phyloP scores from a whole-genome alignment of 1,284 basidiomycete genomes.

The Boletus albobrunnescens region DNA sequence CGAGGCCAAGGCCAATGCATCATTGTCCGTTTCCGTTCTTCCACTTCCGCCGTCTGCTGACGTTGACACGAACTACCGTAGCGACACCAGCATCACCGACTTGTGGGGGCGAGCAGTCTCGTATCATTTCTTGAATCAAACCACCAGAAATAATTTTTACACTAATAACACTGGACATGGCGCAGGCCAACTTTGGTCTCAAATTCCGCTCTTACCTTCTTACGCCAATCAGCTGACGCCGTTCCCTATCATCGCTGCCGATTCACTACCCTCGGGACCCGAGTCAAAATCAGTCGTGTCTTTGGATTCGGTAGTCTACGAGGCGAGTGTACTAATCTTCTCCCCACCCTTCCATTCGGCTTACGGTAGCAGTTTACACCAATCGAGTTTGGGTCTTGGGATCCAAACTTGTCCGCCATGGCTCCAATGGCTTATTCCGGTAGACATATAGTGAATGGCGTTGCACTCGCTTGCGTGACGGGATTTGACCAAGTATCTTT shows the following conservation, averaged over 20 bases:
- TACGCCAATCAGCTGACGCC: constrained; percentile 46
- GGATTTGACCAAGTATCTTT: constrained; percentile 67
- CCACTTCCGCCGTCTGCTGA: neutral
- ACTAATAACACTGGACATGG: constrained; percentile 57
- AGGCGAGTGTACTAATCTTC: constrained; percentile 36
- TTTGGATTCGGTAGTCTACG: constrained; percentile 54
- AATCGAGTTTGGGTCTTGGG: constrained; percentile 65
- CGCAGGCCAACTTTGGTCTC: constrained; percentile 63
- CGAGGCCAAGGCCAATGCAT: constrained; percentile 49
- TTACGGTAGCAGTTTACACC: constrained; percentile 50
- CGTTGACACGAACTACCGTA: constrained; percentile 25
- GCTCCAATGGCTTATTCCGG: constrained; percentile 57
- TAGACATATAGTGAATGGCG: constrained; percentile 52
- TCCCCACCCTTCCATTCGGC: neutral
- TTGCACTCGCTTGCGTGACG: constrained; percentile 54
- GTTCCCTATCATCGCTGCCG: constrained; percentile 55
- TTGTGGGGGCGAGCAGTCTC: constrained; percentile 61
- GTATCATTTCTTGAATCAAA: constrained; percentile 66
- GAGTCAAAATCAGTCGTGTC: constrained; percentile 41
- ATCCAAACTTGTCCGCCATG: constrained; percentile 59
- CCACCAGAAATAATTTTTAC: constrained; percentile 54
- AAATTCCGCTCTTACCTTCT: constrained; percentile 44
- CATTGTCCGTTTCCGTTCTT: constrained; percentile 49
- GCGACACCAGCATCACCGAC: constrained; percentile 61
- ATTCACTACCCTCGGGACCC: constrained; percentile 49